Conservation (phyloP, 2,329 filamentous ascomycete species). For the Neophaeococcomyces mojaviensis region DNA sequence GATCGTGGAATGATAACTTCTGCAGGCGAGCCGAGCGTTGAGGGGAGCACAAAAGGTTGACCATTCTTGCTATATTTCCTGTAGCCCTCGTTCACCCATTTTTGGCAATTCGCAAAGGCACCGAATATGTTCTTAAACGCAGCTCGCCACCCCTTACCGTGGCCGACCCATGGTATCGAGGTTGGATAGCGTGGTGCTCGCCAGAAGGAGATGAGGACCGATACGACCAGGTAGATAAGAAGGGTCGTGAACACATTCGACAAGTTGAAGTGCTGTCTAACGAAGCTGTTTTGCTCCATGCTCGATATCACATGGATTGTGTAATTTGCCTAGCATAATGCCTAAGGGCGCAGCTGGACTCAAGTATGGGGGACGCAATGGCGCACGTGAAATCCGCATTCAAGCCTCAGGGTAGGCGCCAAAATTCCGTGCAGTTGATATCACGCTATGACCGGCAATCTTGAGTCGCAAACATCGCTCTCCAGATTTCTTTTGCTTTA, state of each 20-base stretch:
- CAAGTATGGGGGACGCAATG: too few relatives aligned
- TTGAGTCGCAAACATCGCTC: too few relatives aligned
- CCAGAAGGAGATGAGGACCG: not conserved
- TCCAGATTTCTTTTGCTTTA: too few relatives aligned
- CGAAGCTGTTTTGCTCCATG: not conserved
- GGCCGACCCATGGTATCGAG: conserved; percentile 3
- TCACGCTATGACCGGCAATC: too few relatives aligned
- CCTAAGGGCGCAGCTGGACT: too few relatives aligned
- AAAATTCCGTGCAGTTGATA: too few relatives aligned
- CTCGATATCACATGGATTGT: too few relatives aligned
- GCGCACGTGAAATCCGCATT: too few relatives aligned
- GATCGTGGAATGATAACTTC: not conserved
- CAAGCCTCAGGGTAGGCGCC: too few relatives aligned
- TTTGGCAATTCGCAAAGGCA: not conserved
- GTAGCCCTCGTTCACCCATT: conserved; percentile 1
- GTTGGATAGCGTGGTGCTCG: not conserved
- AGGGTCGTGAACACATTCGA: not conserved
- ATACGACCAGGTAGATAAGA: not conserved
- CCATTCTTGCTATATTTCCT: not conserved
- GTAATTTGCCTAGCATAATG: too few relatives aligned
- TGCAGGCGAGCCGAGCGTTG: not conserved
- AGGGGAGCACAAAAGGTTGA: not conserved
- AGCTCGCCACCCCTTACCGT: not conserved
- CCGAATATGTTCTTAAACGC: not conserved
- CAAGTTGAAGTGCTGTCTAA: not conserved